These are phyloP conservation scores for Volvox africanus DNA, from an alignment of 139 green algal genomes.

Conservation along the genomic window DNA sequence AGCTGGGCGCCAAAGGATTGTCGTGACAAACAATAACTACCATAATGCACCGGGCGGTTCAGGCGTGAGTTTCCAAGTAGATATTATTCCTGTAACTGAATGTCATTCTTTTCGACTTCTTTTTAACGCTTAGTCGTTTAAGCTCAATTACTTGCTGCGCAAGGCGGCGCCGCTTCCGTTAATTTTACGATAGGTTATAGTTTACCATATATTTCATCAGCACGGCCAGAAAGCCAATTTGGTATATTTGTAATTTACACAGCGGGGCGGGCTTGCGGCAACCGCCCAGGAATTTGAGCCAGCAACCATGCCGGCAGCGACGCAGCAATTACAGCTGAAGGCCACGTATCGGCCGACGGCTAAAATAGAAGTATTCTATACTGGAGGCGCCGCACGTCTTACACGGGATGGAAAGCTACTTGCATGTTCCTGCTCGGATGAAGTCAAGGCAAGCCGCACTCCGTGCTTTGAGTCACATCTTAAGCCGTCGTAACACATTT, in stretches of 20 bases:
- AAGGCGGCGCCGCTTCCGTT: constrained; percentile 38
- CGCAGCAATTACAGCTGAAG: constrained; percentile 66
- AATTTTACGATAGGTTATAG: background rate
- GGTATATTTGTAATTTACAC: too few relatives aligned
- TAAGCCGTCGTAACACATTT: too few relatives aligned
- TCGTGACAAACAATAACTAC: too few relatives aligned
- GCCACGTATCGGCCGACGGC: constrained; percentile 72
- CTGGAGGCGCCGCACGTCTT: constrained; percentile 78
- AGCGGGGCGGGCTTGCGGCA: background rate
- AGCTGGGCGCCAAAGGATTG: too few relatives aligned
- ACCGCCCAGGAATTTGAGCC: background rate
- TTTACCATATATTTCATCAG: background rate
- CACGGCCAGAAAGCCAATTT: background rate
- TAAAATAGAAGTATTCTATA: constrained; percentile 93
- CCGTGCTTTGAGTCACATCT: too few relatives aligned
- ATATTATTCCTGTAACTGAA: too few relatives aligned
- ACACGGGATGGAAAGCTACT: constrained; percentile 74
- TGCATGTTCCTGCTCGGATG: constrained; percentile 87
- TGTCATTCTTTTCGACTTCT: too few relatives aligned
- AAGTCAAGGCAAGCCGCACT: constrained; percentile 84
- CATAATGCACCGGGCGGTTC: too few relatives aligned
- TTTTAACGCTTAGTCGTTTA: background rate
- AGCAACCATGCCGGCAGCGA: constrained; percentile 20
- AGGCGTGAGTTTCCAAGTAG: too few relatives aligned
- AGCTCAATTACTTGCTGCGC: background rate